Evolutionary conservation across 1,284 basidiomycete genomes (phyloP), one percentile per base, ranked within the genome.

Genomic region (Phylloporus gajari): DNA sequence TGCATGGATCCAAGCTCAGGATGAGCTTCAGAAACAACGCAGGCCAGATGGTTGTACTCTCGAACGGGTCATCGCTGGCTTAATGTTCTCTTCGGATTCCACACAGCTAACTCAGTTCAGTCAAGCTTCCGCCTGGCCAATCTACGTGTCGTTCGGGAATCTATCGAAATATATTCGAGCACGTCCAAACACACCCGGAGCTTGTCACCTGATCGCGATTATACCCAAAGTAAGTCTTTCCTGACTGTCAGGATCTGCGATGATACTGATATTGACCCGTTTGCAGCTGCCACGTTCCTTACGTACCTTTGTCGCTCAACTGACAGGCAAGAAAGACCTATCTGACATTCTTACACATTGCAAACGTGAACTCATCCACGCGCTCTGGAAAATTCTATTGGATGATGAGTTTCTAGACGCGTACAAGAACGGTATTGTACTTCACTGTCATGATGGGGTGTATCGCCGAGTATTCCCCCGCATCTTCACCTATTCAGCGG

Each of bases 41-140:
- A 46, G 35, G 3, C 62, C 73, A 5, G 74, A 79, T 5, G 71
- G 67, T 0, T 78, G 74, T 56, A 71, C 42, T 6, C 65, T 81
- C 1, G 77, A 80, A 46, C 73, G 75, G 2, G 79, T 79, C 3
- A 67, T 85, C 9, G 77, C 73, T 0, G 81, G 70, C 0, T 35
- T 85, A 2, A 81, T 85, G 79, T 75, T 84, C 60, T 85, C 78
- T 76, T 86, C 84, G 0, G 84, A 86, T 69, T 74, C 80, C 0
- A 87, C 83, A 0, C 82, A 82, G 7, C 75, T 86, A 0, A 78
- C 84, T 0, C 73, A 75, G 9, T 86, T 86, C 58, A 81, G 85
- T 0, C 73, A 77, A 8, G 78, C 80, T 0, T 73, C 76, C 2
- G 69, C 83, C 0, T 87, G 85, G 85, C 86, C 84, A 0, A 66